A percentile compares a stretch with the other conserved stretches of the same genome.
Evolutionary conservation across 805 yeast species (phyloP).

Genomic region (Lipomyces starkeyi): DNA sequence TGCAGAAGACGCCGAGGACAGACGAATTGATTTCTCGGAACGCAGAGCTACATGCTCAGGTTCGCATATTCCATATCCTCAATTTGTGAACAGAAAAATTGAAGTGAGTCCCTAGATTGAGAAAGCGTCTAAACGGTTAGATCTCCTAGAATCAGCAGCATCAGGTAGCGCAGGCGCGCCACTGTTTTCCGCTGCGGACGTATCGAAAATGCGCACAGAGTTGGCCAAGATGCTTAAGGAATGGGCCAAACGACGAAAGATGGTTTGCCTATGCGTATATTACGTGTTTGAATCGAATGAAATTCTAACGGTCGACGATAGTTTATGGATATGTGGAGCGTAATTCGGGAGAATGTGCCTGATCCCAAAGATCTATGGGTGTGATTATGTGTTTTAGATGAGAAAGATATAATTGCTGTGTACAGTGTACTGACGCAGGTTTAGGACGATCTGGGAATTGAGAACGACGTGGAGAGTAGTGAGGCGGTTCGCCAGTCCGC

Average conservation of each 20-base stretch:
- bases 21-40: conserved; percentile 8
- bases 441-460: conserved; percentile 8
- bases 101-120: not conserved
- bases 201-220: conserved; percentile 14
- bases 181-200: conserved; percentile 8
- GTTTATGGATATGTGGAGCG: conserved; percentile 23
- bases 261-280: conserved; percentile 15
- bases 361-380: conserved; percentile 24
- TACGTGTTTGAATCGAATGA: not conserved
- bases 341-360: conserved; percentile 18
- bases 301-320: not conserved
- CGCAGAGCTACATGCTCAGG: conserved; percentile 15
- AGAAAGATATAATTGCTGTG: not conserved
- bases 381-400: not conserved
- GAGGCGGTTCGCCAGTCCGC: not conserved
- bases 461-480: not conserved
- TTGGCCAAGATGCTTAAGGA: conserved; percentile 14
- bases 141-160: conserved; percentile 4
- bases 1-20: conserved; percentile 15
- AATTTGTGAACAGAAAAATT: not conserved
- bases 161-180: conserved; percentile 2
- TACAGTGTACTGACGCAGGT: not conserved
- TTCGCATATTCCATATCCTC: not conserved
- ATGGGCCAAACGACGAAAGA: conserved; percentile 28
- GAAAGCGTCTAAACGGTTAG: conserved; percentile 9